These are phyloP conservation scores for Wallacemonas rigidus DNA, from an alignment of 208 protist genomes.

Conservation along the genomic window DNA sequence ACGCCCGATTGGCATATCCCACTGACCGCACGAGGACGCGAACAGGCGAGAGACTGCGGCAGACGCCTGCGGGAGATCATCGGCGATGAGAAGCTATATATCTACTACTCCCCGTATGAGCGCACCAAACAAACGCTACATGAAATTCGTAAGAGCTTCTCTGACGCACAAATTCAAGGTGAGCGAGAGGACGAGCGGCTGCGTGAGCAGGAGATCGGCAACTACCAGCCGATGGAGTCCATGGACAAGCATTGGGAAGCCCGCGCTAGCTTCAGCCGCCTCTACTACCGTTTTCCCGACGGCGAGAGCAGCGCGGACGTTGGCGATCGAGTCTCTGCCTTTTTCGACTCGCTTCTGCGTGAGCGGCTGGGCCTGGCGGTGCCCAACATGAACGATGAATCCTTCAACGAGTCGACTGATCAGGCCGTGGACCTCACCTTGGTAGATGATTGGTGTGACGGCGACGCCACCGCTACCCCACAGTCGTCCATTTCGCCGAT, in stretches of 20 bases:
- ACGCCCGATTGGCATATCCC: constrained; percentile 91
- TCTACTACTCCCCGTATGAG: constrained; percentile 91
- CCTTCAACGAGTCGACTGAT: neutral
- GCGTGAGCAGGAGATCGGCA: constrained; percentile 94
- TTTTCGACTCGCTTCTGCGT: constrained; percentile 86
- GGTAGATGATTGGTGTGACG: constrained; percentile 21
- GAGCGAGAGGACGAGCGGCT: constrained; percentile 92
- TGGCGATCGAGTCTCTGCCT: constrained; percentile 86
- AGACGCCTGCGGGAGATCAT: constrained; percentile 70
- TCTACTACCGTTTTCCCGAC: constrained; percentile 91
- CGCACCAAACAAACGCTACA: constrained; percentile 86
- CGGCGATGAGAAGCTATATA: constrained; percentile 74
- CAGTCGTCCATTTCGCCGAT: neutral
- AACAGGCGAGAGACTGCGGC: constrained; percentile 87
- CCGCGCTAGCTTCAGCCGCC: constrained; percentile 74
- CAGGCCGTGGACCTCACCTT: constrained; percentile 20
- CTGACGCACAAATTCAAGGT: constrained; percentile 67
- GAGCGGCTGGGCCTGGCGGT: constrained; percentile 70
- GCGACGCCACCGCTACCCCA: neutral
- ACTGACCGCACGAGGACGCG: constrained; percentile 74
- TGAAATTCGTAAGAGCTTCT: constrained; percentile 76
- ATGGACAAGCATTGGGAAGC: constrained; percentile 78
- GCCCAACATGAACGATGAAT: constrained; percentile 56
- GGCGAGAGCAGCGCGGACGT: constrained; percentile 93
- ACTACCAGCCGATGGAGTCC: constrained; percentile 80